A percentile compares a stretch with the other conserved stretches of the same genome.
These are phyloP conservation scores for Chrysoporthe cubensis DNA, from an alignment of 2,329 filamentous ascomycete genomes.

Conservation along the genomic window DNA sequence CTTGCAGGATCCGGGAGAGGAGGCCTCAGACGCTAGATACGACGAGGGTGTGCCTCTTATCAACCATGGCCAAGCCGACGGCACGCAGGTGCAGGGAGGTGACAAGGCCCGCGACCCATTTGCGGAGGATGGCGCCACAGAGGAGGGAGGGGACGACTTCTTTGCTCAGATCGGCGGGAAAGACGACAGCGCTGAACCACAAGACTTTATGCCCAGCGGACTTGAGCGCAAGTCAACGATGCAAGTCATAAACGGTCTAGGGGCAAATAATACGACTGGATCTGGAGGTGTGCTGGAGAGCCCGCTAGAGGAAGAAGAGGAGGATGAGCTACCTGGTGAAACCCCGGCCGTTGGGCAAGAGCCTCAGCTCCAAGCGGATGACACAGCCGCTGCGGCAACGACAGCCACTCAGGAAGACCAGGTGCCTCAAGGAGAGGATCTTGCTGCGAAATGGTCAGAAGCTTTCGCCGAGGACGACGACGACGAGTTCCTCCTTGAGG, in stretches of 20 bases:
- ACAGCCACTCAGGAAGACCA: slow-evolving; percentile 33
- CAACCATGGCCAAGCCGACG: slow-evolving; percentile 41
- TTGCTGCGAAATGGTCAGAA: slow-evolving; percentile 82
- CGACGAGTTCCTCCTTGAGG: slow-evolving; percentile 60
- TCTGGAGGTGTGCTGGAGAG: slow-evolving; percentile 35
- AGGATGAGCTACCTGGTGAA: slow-evolving; percentile 26
- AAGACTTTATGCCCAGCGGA: slow-evolving; percentile 34
- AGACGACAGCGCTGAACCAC: slow-evolving; percentile 36
- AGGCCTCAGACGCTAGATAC: slow-evolving; percentile 61
- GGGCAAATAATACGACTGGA: slow-evolving; percentile 38
- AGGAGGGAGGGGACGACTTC: slow-evolving; percentile 60
- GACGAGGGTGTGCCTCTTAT: slow-evolving; percentile 73
- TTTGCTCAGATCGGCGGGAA: slow-evolving; percentile 55
- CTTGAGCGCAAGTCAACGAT: slow-evolving; percentile 73
- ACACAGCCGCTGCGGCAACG: slow-evolving; percentile 33
- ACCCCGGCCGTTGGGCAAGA: slow-evolving; percentile 18
- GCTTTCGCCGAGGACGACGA: slow-evolving; percentile 77
- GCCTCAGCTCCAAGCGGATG: slow-evolving; percentile 26
- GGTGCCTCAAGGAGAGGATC: slow-evolving; percentile 56
- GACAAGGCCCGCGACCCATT: slow-evolving; percentile 38
- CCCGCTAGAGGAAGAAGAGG: slow-evolving; percentile 39
- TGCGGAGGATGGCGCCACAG: slow-evolving; percentile 45
- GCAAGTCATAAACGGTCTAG: slow-evolving; percentile 62
- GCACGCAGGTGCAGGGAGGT: slow-evolving; percentile 32
- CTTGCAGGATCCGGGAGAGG: slow-evolving; percentile 44